Percentiles rank a stretch among this genome's conserved stretches.
These are phyloP conservation scores for Paracorniculantispora psalliotae DNA, from an alignment of 2,329 filamentous ascomycete genomes.

Conservation along the genomic window DNA sequence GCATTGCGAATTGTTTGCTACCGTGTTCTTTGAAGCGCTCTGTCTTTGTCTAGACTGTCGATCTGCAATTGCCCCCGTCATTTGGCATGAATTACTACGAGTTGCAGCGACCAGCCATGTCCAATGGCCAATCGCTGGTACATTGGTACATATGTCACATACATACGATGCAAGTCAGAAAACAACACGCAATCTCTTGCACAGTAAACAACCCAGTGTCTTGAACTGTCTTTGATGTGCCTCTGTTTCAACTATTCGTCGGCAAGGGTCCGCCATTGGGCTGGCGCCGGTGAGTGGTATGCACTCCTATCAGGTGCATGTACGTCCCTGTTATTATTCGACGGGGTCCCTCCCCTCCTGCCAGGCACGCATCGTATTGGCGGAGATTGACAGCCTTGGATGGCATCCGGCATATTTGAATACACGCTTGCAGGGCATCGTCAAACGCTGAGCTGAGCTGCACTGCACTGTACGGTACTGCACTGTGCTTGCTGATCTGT, in stretches of 20 bases:
- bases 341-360: neutral
- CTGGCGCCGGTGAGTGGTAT: neutral
- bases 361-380: neutral
- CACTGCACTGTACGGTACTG: too few relatives aligned
- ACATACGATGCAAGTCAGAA: neutral
- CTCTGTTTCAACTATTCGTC: neutral
- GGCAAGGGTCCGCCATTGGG: neutral
- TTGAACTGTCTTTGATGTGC: neutral
- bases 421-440: neutral
- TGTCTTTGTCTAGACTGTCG: neutral
- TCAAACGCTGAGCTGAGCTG: neutral
- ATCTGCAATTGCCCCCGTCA: neutral
- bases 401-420: neutral
- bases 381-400: neutral
- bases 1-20: neutral
- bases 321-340: neutral
- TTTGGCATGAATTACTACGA: neutral
- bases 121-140: neutral
- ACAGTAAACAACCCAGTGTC: neutral
- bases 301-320: constrained; percentile 7
- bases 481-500: constrained; percentile 9
- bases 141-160: neutral
- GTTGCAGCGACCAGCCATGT: neutral
- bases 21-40: neutral
- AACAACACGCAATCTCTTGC: neutral